phyloP scores from a whole-genome alignment of 1,284 basidiomycete genomes.

The Apiotrichum akiyoshidainum region DNA sequence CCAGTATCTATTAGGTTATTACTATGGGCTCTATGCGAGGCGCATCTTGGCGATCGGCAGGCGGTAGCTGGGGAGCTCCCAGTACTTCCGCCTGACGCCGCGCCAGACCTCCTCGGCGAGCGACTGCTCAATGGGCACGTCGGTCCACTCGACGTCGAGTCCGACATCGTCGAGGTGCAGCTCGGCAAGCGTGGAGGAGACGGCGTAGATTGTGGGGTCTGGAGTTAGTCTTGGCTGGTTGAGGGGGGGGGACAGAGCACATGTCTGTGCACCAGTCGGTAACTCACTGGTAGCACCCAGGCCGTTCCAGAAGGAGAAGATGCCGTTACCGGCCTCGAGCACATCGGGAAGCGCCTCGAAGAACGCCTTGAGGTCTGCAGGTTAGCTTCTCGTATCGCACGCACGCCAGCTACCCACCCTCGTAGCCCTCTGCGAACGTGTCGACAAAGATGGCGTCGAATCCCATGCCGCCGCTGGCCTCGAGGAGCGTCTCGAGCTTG shows the following conservation, averaged over 20 bases:
- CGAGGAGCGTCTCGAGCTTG: conserved; percentile 43
- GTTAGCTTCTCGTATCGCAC: background rate
- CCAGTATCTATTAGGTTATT: background rate
- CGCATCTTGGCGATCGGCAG: conserved; percentile 46
- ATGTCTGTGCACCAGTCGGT: too few relatives aligned
- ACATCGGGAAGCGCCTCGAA: conserved; percentile 80
- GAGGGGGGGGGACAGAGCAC: too few relatives aligned
- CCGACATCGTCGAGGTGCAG: conserved; percentile 81
- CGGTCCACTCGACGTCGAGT: conserved; percentile 48
- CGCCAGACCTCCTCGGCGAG: conserved; percentile 50
- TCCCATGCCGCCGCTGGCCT: conserved; percentile 50
- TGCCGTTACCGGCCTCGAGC: conserved; percentile 68
- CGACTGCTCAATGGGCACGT: conserved; percentile 46
- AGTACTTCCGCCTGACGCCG: conserved; percentile 49
- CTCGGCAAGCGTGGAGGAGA: conserved; percentile 81
- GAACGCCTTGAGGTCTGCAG: conserved; percentile 70
- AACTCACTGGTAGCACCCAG: conserved; percentile 84
- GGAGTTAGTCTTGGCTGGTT: conserved; percentile 6
- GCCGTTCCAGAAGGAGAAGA: conserved; percentile 97
- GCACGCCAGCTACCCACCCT: conserved; percentile 52
- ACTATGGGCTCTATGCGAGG: conserved; percentile 10
- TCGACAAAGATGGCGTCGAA: conserved; percentile 95
- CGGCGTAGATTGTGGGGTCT: conserved; percentile 87
- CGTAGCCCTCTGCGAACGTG: conserved; percentile 86
- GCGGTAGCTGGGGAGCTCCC: conserved; percentile 50